Base-by-base conservation (phyloP, 257 asterid species). In the Solanum okadae region DNA sequence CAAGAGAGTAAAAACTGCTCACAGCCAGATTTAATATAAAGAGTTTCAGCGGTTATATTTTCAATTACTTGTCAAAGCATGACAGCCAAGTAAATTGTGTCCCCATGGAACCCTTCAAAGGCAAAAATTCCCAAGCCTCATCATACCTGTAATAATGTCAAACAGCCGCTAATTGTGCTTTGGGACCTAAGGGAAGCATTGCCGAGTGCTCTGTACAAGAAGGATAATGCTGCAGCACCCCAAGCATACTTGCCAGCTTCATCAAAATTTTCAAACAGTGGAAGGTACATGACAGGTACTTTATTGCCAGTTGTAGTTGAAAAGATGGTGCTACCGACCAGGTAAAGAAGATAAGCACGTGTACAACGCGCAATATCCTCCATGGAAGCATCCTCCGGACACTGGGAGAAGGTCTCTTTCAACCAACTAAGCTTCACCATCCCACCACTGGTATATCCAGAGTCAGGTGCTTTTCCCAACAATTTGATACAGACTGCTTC, bases 381-480 rank as follows among this genome's bases (percentile, higher is more conserved):
- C 29, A 86, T 68, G 12, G 98, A 89, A 49, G 98, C 99, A 91
- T 94, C 88, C 85, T 90, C 93, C 8, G 95, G 95, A 89, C 98
- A 95, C 6, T 92, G 89, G 13, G 98, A 95, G 91, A 97, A 97
- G 86, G 93, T 90, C 90, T 97, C 99, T 91, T 97, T 96, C 87
- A 97, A 92, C 99, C 99, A 97, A 93, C 98, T 97, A 87, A 97
- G 95, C 91, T 97, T 97, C 91, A 97, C 99, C 98, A 93, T 93
- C 87, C 95, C 95, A 87, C 95, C 95, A 91, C 94, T 93, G 27
- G 92, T 92, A 91, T 91, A 90, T 40, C 94, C 92, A 38, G 93
- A 87, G 88, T 91, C 91, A 1, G 95, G 95, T 49, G 90, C 90
- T 83, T 79, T 90, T 44, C 95, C 95, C 76, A 92, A 88, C 86